Evolutionary conservation across 2,329 filamentous ascomycete species (phyloP).

Genomic region (Aspergillus japonicus): DNA sequence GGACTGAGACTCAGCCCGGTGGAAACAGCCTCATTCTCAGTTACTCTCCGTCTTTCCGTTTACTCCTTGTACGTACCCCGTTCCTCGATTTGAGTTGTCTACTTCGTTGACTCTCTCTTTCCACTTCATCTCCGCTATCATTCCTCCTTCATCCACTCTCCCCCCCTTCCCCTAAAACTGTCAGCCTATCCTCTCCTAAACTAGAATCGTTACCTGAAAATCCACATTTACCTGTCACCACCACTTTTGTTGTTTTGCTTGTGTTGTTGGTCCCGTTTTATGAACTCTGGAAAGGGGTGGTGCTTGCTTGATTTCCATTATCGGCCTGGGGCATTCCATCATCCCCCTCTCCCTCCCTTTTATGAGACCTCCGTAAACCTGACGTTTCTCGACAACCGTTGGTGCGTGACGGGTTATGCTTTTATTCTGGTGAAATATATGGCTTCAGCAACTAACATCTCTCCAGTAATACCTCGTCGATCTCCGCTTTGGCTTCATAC

Average conservation of each 20-base stretch:
- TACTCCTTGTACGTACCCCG: background rate
- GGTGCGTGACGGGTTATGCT: background rate
- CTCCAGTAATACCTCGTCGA: background rate
- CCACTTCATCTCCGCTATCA: slow-evolving; percentile 6
- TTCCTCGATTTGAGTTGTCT: too few relatives aligned
- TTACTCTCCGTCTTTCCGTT: background rate
- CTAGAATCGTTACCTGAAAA: background rate
- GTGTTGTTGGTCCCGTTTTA: background rate
- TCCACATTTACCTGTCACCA: background rate
- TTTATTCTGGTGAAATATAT: background rate
- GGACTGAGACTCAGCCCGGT: slow-evolving; percentile 30
- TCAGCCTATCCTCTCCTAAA: background rate
- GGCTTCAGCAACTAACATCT: background rate
- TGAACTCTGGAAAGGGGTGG: background rate
- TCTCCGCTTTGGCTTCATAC: background rate
- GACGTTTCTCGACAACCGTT: background rate
- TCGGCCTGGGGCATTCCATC: slow-evolving; percentile 6
- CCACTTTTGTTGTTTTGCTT: background rate
- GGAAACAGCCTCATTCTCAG: slow-evolving; percentile 15
- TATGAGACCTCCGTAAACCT: background rate
- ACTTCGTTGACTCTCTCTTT: background rate
- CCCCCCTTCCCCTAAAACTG: background rate
- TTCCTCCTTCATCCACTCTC: background rate
- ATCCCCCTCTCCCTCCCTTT: background rate
- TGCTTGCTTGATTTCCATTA: background rate